Evolutionary conservation across 2,329 filamentous ascomycete species (phyloP).

Genomic region (Cladosporium austrohemisphaericum): DNA sequence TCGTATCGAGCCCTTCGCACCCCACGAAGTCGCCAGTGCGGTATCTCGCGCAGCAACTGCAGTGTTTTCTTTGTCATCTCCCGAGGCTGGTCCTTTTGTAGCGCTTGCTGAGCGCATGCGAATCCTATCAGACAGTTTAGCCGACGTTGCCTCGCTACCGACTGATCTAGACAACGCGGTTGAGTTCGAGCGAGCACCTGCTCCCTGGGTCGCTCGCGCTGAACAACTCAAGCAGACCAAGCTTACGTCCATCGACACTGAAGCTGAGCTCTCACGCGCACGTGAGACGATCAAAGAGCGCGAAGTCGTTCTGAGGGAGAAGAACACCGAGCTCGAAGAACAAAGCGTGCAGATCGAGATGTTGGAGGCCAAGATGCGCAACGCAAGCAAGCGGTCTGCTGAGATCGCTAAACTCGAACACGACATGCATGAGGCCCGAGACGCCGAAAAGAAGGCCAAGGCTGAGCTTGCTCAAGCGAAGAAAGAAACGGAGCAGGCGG

Average conservation of each 20-base stretch:
- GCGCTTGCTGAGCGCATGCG: slow-evolving; percentile 66
- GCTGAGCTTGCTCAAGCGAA: slow-evolving; percentile 25
- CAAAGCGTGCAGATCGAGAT: slow-evolving; percentile 90
- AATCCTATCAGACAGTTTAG: slow-evolving; percentile 59
- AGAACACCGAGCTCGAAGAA: slow-evolving; percentile 79
- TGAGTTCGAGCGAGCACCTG: slow-evolving; percentile 64
- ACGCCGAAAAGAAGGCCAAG: slow-evolving; percentile 55
- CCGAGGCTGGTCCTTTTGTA: slow-evolving; percentile 66
- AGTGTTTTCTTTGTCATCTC: slow-evolving; percentile 47
- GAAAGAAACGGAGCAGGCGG: slow-evolving; percentile 26
- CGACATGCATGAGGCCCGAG: slow-evolving; percentile 28
- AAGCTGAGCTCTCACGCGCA: slow-evolving; percentile 76
- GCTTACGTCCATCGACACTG: slow-evolving; percentile 73
- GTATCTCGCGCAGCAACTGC: slow-evolving; percentile 56
- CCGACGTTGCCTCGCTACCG: slow-evolving; percentile 64
- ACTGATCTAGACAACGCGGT: slow-evolving; percentile 42
- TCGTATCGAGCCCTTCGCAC: slow-evolving; percentile 62
- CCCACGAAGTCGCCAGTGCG: slow-evolving; percentile 62
- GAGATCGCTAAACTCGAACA: slow-evolving; percentile 63
- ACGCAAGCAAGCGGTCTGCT: slow-evolving; percentile 72
- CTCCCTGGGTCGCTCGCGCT: slow-evolving; percentile 81
- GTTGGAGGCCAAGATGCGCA: slow-evolving; percentile 80
- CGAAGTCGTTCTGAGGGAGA: slow-evolving; percentile 48
- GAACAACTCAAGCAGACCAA: slow-evolving; percentile 80
- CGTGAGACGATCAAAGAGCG: slow-evolving; percentile 77